Evolutionary conservation across 2,329 filamentous ascomycete species (phyloP), one percentile per base, ranked within the genome.

Genomic region (Diplodia mutila): DNA sequence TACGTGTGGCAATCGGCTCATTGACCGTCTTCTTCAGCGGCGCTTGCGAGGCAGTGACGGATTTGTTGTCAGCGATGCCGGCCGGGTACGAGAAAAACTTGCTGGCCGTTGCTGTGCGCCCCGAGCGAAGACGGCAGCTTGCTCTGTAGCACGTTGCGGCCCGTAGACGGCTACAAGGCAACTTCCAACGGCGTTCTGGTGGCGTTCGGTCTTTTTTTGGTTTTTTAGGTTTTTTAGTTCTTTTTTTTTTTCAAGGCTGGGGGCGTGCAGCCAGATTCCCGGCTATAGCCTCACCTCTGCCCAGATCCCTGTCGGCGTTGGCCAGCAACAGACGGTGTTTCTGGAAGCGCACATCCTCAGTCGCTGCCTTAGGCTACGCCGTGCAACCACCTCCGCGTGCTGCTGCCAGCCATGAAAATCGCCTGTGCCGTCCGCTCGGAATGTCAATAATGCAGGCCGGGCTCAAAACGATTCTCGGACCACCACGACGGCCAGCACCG

Each of bases 371-470:
- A 63, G 59, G 59, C 59, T 27, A 42, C 57, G 57, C 39, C 29
- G 57, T 61, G 57, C 57, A 23, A 61, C 57, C 57, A 49, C 57
- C 55, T 61, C 57, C 57, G 57, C 42, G 57, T 61, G 57, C 57
- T 61, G 57, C 57, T 61, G 39, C 55, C 55, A 46, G 57, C 57
- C 57, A 49, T 63, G 59, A 63, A 29, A 42, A 59, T 59, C 55
- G 54, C 57, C n/a, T 39, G 57, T 23, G 39, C 57, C 39, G 48
- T 34, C 25, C 37, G 64, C 18, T 66, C 57, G 64, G 64, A 59
- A 66, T 66, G 53, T 66, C 53, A 66, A 57, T 66, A 57, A 57
- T 57, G 64, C 64, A 66, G 64, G 32, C 53, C 52, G 16, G 7
- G 64, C 64, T 49, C 64, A 57, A 66, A 66, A 66, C 64, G 64